phyloP scores from a whole-genome alignment of 768 basidiomycete species.

The Tulasnella sp. region DNA sequence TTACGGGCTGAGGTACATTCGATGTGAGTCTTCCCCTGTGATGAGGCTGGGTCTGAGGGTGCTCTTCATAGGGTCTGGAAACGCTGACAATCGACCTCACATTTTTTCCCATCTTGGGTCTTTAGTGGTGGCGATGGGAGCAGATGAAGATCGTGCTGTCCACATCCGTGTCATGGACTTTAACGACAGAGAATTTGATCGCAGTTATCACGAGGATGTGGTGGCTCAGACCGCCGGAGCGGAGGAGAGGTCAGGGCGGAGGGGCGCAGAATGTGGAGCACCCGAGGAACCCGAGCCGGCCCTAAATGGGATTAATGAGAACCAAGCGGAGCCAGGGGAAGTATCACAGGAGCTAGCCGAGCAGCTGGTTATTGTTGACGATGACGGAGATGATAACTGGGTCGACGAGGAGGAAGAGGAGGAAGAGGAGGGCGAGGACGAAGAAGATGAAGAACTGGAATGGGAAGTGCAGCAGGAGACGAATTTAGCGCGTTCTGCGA shows the following conservation, averaged over 20 bases:
- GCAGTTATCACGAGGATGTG: not conserved
- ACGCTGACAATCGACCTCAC: not conserved
- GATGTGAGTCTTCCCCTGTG: slow-evolving; percentile 3
- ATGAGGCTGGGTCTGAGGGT: not conserved
- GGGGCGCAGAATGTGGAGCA: not conserved
- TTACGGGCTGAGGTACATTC: slow-evolving; percentile 15
- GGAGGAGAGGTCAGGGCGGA: not conserved
- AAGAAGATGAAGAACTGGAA: not conserved
- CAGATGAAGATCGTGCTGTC: not conserved
- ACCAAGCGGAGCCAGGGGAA: not conserved
- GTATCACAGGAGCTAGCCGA: not conserved
- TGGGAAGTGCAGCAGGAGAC: not conserved
- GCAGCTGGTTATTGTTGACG: not conserved
- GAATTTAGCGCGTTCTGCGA: too few relatives aligned
- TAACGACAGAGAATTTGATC: slow-evolving; percentile 7
- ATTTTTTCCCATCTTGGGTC: not conserved
- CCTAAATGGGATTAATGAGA: not conserved
- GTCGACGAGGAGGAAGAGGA: not conserved
- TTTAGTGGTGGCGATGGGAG: not conserved
- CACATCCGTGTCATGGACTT: slow-evolving; percentile 14
- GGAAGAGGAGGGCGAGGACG: not conserved
- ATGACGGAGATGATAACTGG: slow-evolving; percentile 2
- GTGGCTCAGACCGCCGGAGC: not conserved
- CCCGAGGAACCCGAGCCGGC: not conserved
- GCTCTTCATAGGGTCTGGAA: not conserved